Percentiles rank a stretch among this genome's conserved stretches.
phyloP scores from a whole-genome alignment of 441 rosid genomes.

The Populus hybrid region DNA sequence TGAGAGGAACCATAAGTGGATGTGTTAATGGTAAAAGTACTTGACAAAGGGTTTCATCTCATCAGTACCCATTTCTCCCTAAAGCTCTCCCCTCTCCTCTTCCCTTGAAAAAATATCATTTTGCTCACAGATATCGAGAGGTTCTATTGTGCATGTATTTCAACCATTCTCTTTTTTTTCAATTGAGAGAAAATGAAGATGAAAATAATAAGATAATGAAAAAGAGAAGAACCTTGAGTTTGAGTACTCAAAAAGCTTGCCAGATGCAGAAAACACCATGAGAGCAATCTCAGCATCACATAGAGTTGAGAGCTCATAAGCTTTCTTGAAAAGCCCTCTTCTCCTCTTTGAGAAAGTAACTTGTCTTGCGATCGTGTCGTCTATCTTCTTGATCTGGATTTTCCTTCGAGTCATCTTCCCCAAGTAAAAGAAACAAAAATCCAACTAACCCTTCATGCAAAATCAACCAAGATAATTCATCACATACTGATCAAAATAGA shows the following conservation, averaged over 20 bases:
- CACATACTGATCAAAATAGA: background rate
- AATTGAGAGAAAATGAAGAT: background rate
- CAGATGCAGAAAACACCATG: constrained; percentile 45
- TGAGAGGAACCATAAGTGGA: no score
- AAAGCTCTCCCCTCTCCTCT: background rate
- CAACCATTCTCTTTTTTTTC: background rate
- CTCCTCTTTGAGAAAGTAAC: constrained; percentile 54
- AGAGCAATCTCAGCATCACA: constrained; percentile 50
- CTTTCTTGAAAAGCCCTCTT: constrained; percentile 51
- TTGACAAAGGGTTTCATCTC: background rate
- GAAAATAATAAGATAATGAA: background rate
- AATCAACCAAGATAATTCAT: background rate
- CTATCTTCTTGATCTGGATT: constrained; percentile 46
- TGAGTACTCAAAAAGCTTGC: constrained; percentile 44
- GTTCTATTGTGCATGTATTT: background rate
- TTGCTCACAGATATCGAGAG: constrained; percentile 6
- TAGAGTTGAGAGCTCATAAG: constrained; percentile 39
- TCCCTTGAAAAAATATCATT: background rate
- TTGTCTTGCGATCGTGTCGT: constrained; percentile 32
- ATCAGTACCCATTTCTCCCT: background rate
- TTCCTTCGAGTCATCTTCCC: constrained; percentile 41
- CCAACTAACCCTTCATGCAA: constrained; percentile 1
- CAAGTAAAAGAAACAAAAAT: background rate
- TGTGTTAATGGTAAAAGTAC: no score
- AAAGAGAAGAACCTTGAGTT: constrained; percentile 33